Base-by-base conservation (phyloP, 148 eudicot genomes). In the Camellia lanceoleosa region DNA sequence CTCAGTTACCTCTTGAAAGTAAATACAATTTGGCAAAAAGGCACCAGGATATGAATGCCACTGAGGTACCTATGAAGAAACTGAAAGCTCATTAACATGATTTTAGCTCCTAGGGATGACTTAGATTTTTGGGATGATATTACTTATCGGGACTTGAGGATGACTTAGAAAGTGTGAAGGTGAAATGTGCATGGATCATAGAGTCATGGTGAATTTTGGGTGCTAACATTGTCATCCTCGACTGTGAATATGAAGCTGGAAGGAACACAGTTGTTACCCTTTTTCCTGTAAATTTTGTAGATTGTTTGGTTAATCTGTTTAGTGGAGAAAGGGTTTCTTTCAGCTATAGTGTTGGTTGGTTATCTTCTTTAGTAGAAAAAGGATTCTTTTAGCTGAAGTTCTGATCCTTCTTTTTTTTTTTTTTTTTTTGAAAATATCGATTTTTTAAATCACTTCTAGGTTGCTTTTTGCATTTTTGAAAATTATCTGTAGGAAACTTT, bases 31-130 rank as follows among this genome's bases (percentile, higher is more conserved):
- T 51, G 62, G 9, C 49, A 55, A 79, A 79, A n/a, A 61, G 20
- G 79, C 71, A 77, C 0, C 65, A 64, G 59, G 81, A 71, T 19
- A 5, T 65, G 61, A 78, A n/a, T 77, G 49, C 56, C 49, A 9
- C 56, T 41, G 59, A 65, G 54, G 77, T 73, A 49, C 73, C 78
- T 23, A 8, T 62, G 56, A 82, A 78, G 81, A 82, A 82, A 78
- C 65, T 58, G 74, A 75, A n/a, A 74, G 74, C 10, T 49, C 23
- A 19, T 51, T 83, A 8, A 64, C 78, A 55, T 56, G 52, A 3
- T 42, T 41, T 67, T 55, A 6, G 42, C 65, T 44, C 14, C 10
- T 13, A 30, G 38, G 38, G 38, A 30, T 7, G 73, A 62, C 44
- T 42, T 7, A 19, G 58, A 13, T 41, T 15, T 67, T 52, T 66